Evolutionary conservation across 306 rosid genomes (phyloP).

Genomic region (Bauhinia variegata): DNA sequence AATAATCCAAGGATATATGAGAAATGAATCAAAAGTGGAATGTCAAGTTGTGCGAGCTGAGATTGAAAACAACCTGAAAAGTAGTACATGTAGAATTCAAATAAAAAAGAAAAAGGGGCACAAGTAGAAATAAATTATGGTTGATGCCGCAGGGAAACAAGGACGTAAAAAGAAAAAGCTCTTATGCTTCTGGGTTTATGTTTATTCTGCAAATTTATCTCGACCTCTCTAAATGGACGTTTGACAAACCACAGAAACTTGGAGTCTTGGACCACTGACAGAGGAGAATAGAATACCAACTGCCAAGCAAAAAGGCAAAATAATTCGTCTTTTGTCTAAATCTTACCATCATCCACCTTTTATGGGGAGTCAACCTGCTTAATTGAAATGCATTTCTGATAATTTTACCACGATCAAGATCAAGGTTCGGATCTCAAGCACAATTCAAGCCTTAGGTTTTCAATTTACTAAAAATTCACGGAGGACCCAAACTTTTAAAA

Average conservation of each 20-base stretch:
- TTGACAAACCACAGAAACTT: neutral
- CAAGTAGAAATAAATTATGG: too few relatives aligned
- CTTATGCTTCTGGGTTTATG: too few relatives aligned
- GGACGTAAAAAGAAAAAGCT: too few relatives aligned
- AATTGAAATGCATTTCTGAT: conserved; percentile 22
- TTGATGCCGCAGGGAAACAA: neutral
- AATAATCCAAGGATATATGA: neutral
- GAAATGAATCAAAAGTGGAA: neutral
- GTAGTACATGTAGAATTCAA: neutral
- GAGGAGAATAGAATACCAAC: conserved; percentile 13
- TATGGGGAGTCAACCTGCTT: conserved; percentile 24
- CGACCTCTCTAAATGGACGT: neutral
- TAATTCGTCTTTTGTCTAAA: neutral
- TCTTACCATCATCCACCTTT: conserved; percentile 29
- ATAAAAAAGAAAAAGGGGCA: too few relatives aligned
- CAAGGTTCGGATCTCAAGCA: conserved; percentile 26
- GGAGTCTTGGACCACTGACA: neutral
- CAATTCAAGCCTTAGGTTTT: neutral
- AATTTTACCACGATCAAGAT: conserved; percentile 3
- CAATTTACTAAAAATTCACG: neutral
- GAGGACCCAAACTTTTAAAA: neutral
- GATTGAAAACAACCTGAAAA: neutral
- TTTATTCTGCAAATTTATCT: too few relatives aligned
- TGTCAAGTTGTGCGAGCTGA: conserved; percentile 11
- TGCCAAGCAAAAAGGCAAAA: conserved; percentile 9